Base-by-base conservation (phyloP, 1,284 basidiomycete species). In the Neonothopanus nambi region DNA sequence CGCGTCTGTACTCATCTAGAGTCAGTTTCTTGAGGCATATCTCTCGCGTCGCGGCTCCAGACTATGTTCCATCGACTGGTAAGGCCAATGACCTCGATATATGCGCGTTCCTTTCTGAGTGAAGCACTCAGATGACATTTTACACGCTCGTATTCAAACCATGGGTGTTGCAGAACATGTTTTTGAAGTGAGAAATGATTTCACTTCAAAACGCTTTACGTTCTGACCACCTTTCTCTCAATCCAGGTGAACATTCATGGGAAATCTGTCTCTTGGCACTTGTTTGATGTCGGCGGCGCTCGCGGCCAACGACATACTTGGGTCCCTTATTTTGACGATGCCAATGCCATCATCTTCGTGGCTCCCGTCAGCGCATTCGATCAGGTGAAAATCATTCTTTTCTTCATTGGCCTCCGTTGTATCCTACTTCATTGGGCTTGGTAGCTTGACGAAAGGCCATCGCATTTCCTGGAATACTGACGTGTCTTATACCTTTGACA, bases 361-460 rank as follows among this genome's bases (percentile, higher is more conserved):
- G 89, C 90, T 28, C 89, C 89, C n/a, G 82, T 92, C 56, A 91
- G 88, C 65, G 90, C 90, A 6, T 92, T 91, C 64, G 89, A 92
- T 70, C 89, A 91, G 76, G 88, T 86, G 63, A 52, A 72, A 8
- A 3, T 57, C 21, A 44, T 38, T 38, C 36, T 51, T 56, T 48
- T 24, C 44, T 15, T 39, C 23, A 48, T 28, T 28, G 12, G 36
- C 52, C 13, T 37, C 39, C 40, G 5, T 23, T 18, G 17, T 50
- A 13, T 8, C 30, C 30, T 9, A 33, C 30, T 11, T n/a, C n/a
- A n/a, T n/a, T n/a, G n/a, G n/a, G n/a, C 8, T 33, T 9, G 5
- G 11, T 12, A 15, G 18, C 11, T 28, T 30, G 41, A 35, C 30
- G 17, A 9, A 9, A 18, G 21, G 12, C 33, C 11, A 28, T 28